Conservation (phyloP, 2,329 filamentous ascomycete species). For the Penicillium sp. region DNA sequence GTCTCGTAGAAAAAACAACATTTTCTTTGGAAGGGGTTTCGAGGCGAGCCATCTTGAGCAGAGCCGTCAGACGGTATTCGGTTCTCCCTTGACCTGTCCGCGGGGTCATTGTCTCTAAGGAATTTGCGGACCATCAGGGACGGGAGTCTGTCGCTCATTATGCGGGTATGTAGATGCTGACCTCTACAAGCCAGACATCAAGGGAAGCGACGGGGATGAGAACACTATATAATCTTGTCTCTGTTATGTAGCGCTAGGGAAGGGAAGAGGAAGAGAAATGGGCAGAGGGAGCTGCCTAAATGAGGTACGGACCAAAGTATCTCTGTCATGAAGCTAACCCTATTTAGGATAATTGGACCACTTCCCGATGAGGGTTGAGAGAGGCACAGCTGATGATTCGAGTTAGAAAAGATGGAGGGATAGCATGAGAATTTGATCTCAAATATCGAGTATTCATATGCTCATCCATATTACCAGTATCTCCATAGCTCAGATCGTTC, state of each 20-base stretch:
- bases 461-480: too few relatives aligned
- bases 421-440: too few relatives aligned
- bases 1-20: constrained; percentile 12
- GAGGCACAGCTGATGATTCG: too few relatives aligned
- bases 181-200: background rate
- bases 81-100: background rate
- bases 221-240: background rate
- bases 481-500: too few relatives aligned
- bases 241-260: background rate
- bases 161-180: background rate
- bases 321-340: too few relatives aligned
- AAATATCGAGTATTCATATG: too few relatives aligned
- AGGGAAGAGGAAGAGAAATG: background rate
- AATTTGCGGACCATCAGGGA: background rate
- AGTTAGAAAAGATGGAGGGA: too few relatives aligned
- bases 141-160: background rate
- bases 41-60: background rate
- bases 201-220: too few relatives aligned
- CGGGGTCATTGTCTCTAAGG: background rate
- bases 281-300: too few relatives aligned
- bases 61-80: background rate
- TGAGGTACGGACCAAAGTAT: too few relatives aligned
- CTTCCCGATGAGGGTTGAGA: too few relatives aligned
- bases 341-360: too few relatives aligned
- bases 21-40: background rate